Base-by-base conservation (phyloP, 768 basidiomycete genomes). In the Cystobasidium onofrii region DNA sequence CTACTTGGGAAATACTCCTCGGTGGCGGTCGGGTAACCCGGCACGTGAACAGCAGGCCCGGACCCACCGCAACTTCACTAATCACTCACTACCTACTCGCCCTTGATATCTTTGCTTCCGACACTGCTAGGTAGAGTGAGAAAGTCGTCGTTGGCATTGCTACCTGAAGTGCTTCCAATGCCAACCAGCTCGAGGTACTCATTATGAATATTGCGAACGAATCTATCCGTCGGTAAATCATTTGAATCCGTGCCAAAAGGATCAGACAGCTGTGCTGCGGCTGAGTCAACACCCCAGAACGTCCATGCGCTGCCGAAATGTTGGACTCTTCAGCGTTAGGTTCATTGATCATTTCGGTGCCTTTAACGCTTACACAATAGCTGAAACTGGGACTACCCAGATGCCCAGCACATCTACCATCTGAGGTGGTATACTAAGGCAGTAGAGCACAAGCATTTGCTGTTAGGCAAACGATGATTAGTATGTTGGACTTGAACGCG, bases 381-480 rank as follows among this genome's bases (percentile, higher is more conserved):
- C 60, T 41, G 72, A 63, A 20, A 64, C 44, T 3, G 65, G 64
- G 13, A 74, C 55, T 23, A 55, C 52, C 50, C 63, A 74, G n/a
- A 74, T 31, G 4, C 73, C 73, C 6, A 74, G 50, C n/a, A 66
- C 29, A 18, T 69, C 65, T 17, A 74, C 73, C 23, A 74, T 34
- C 44, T 64, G 65, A 9, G 73, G 73, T 25, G 73, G 73, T 27
- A 74, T 74, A 36, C 44, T 55, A 12, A 74, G 46, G 50, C 63
- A 67, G 64, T 74, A 74, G 25, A 74, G 62, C n/a, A 74, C 63
- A 15, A 74, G 65, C 73, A 74, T 74, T 54, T 74, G 73, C 65
- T 74, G 73, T 25, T 17, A 7, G 9, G 12, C n/a, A n/a, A 3
- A 20, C 9, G 23, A 29, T 57, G 46, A 43, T 67, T 27, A 25